Percentiles rank a stretch among this genome's conserved stretches.
Evolutionary conservation across 2,329 filamentous ascomycete genomes (phyloP).

Genomic region (Microcyclospora pomicola): DNA sequence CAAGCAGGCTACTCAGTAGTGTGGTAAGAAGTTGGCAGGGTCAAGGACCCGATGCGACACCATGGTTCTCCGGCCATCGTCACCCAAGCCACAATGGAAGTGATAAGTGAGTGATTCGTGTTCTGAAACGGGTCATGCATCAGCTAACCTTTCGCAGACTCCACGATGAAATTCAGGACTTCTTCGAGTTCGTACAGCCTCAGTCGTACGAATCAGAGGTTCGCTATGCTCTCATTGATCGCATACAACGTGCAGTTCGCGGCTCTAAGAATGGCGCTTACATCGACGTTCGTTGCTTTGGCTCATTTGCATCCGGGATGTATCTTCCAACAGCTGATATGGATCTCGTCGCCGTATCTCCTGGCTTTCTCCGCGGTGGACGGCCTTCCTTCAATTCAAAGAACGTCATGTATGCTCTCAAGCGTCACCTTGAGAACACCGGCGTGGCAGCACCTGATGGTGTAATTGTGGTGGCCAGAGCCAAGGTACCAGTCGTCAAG

Average conservation of each 20-base stretch:
- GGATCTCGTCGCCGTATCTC: conserved; percentile 71
- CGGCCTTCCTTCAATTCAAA: conserved; percentile 38
- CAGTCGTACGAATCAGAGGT: conserved; percentile 62
- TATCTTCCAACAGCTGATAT: conserved; percentile 76
- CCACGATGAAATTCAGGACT: conserved; percentile 81
- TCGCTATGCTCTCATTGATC: conserved; percentile 56
- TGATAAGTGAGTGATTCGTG: conserved; percentile 13
- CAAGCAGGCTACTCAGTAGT: conserved; percentile 16
- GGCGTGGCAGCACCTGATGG: conserved; percentile 44
- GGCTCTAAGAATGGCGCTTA: conserved; percentile 16
- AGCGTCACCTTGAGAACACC: conserved; percentile 41
- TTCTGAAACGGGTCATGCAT: background rate
- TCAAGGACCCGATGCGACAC: conserved; percentile 33
- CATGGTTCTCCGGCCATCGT: conserved; percentile 46
- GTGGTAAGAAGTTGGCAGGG: conserved; percentile 33
- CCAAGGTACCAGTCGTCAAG: conserved; percentile 86
- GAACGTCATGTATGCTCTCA: conserved; percentile 47
- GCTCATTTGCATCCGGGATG: conserved; percentile 73
- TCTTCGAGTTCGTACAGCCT: conserved; percentile 73
- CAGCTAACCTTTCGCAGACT: conserved; percentile 40
- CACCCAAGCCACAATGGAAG: conserved; percentile 7
- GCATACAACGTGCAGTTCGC: conserved; percentile 40
- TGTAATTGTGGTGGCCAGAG: conserved; percentile 55
- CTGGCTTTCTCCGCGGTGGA: conserved; percentile 42
- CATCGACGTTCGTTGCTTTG: conserved; percentile 59